Evolutionary conservation across 192 early-diverging fungal genomes (phyloP), one percentile per base, ranked within the genome.

Genomic region (Umbelopsis isabellina): DNA sequence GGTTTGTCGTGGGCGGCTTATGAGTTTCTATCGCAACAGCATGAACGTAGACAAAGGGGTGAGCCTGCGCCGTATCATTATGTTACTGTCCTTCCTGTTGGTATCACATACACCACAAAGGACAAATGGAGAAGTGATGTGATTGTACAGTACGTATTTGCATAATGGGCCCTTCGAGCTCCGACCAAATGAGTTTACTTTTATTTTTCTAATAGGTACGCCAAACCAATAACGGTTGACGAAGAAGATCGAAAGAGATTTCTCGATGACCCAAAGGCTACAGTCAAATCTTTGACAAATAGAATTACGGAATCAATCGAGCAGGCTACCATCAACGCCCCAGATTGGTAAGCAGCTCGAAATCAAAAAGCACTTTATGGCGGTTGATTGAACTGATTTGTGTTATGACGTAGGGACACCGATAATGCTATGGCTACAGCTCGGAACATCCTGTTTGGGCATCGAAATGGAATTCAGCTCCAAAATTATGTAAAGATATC

Each of bases 1-100:
- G 84, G 84, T 27, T 46, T 82, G 10, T 82, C 82, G 13, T 86
- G 84, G 84, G 81, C 75, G 16, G 75, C 74, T 25, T 80, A 61
- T 55, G 79, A 80, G 35, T 80, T 72, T 58, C 49, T 78, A 22
- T 65, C 68, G 15, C 72, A 72, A 50, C 50, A 75, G 21, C 33
- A 35, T 37, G 64, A 44, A 18, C 27, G 66, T 13, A 6, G 48
- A 44, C 61, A 33, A 11, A n/a, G 30, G 8, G 49, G 49, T 44
- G 18, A 55, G 25, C 25, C 51, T 11, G 55, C 55, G 5, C 15
- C 55, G 7, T 30, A 61, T 25, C 2, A 22, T 6, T 18, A 30
- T 61, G 30, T 80, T 18, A 30, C 68, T 0, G 76, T 80, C 45
- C 46, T 80, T 18, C 79, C 79, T 0, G 74, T 75, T 12, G 79